Conservation (phyloP, 345 rosid species). For the Rhodomyrtus tomentosa region DNA sequence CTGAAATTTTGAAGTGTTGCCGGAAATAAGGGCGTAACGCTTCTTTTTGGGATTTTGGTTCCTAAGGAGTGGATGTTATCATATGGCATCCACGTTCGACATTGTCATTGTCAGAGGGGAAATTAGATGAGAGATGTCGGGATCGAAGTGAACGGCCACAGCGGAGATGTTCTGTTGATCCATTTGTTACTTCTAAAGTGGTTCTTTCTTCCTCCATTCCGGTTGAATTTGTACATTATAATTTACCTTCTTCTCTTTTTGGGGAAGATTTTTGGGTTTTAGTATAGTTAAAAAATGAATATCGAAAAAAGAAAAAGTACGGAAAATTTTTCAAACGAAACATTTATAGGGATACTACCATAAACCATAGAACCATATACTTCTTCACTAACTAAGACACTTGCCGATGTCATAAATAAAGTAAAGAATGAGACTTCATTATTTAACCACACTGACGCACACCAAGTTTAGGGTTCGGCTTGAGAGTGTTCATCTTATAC, state of each 20-base stretch:
- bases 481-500: too few species aligned
- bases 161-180: background rate
- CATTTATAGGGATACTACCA: too few species aligned
- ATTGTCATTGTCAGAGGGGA: background rate
- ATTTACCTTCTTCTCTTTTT: background rate
- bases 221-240: background rate
- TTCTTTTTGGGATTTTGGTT: background rate
- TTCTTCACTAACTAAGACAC: too few species aligned
- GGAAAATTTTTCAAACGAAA: too few species aligned
- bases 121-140: background rate
- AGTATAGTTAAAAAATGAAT: too few species aligned
- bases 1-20: background rate
- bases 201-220: background rate
- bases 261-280: background rate
- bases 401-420: too few species aligned
- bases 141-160: background rate
- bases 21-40: background rate
- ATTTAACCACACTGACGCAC: too few species aligned
- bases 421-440: too few species aligned
- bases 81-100: too few species aligned
- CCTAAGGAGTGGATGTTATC: background rate
- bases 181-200: background rate
- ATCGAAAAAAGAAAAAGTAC: too few species aligned
- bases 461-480: too few species aligned
- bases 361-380: too few species aligned